Evolutionary conservation across 768 basidiomycete species (phyloP).

Genomic region (Suillus discolor): DNA sequence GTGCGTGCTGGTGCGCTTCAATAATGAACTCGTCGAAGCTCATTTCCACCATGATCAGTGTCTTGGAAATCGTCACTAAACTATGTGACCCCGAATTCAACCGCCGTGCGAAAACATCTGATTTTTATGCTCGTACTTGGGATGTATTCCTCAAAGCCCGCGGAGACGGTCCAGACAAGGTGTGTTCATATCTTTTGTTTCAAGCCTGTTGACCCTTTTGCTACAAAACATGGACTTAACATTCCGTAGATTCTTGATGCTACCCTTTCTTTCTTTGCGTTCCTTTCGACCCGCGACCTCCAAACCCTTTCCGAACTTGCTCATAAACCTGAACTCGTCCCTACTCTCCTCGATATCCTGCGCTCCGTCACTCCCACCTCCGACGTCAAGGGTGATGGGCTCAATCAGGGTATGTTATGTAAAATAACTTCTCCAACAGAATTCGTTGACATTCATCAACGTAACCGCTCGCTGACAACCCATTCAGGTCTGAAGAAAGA

Average conservation of each 20-base stretch:
- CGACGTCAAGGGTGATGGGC: background rate
- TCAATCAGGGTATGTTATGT: constrained; percentile 2
- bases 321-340: constrained; percentile 35
- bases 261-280: constrained; percentile 60
- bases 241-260: constrained; percentile 62
- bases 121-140: constrained; percentile 73
- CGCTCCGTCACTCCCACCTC: constrained; percentile 15
- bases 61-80: constrained; percentile 74
- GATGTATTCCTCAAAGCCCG: constrained; percentile 60
- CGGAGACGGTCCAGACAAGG: constrained; percentile 63
- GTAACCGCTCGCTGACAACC: background rate
- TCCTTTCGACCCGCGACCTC: constrained; percentile 63
- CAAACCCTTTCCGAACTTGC: constrained; percentile 58
- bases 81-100: constrained; percentile 73
- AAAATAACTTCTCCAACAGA: background rate
- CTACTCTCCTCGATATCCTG: constrained; percentile 49
- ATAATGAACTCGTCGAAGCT: background rate
- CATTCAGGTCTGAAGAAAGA: constrained; percentile 40
- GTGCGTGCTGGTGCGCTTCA: constrained; percentile 35
- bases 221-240: background rate
- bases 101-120: constrained; percentile 78
- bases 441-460: background rate
- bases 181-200: constrained; percentile 29
- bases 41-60: constrained; percentile 43
- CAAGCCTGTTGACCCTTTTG: background rate